Evolutionary conservation across 768 basidiomycete species (phyloP).

Genomic region (Psilocybe azurescens): DNA sequence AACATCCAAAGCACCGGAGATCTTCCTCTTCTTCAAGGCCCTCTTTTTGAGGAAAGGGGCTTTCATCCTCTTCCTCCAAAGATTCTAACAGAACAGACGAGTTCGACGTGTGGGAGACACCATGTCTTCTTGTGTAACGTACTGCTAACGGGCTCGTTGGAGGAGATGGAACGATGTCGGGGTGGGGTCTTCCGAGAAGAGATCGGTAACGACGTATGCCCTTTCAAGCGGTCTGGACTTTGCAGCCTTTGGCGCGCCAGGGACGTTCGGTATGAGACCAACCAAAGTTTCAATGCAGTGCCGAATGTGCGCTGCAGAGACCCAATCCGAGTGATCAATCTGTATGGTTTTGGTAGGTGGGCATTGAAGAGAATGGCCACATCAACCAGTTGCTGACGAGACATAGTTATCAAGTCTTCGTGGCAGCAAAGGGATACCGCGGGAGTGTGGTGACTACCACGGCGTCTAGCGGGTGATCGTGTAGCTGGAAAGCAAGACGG

Average conservation of each 20-base stretch:
- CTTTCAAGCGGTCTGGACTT: slow-evolving; percentile 20
- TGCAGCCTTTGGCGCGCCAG: slow-evolving; percentile 41
- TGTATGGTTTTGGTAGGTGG: slow-evolving; percentile 56
- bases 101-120: slow-evolving; percentile 27
- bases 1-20: slow-evolving; percentile 10
- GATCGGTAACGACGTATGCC: background rate
- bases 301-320: slow-evolving; percentile 49
- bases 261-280: slow-evolving; percentile 50
- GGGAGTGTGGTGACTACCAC: slow-evolving; percentile 68
- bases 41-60: slow-evolving; percentile 19
- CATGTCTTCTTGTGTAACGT: slow-evolving; percentile 27
- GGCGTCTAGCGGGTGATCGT: slow-evolving; percentile 55
- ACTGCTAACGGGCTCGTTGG: slow-evolving; percentile 43
- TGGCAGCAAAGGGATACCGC: slow-evolving; percentile 73
- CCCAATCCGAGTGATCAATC: slow-evolving; percentile 43
- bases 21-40: slow-evolving; percentile 27
- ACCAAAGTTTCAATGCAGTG: slow-evolving; percentile 63
- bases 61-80: slow-evolving; percentile 31
- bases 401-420: slow-evolving; percentile 72
- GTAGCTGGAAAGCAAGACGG: slow-evolving; percentile 65
- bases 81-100: slow-evolving; percentile 27
- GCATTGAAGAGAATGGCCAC: slow-evolving; percentile 63
- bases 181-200: slow-evolving; percentile 7
- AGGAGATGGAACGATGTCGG: slow-evolving; percentile 30
- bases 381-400: slow-evolving; percentile 51